phyloP scores from a whole-genome alignment of 257 asterid species.

The Ballota nigra region DNA sequence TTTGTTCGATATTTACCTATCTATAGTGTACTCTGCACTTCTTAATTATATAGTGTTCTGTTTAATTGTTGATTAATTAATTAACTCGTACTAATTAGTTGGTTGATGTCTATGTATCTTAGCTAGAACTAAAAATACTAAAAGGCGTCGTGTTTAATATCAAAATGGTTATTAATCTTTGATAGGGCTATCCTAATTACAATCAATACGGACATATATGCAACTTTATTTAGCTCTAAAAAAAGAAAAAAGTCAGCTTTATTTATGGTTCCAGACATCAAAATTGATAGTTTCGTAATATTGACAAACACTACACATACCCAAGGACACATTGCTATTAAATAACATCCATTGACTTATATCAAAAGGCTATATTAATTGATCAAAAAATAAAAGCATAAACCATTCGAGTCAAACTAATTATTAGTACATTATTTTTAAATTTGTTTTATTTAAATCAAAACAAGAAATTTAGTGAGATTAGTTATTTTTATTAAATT shows the following conservation, averaged over 20 bases:
- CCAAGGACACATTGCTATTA: background rate
- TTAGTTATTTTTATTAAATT: background rate
- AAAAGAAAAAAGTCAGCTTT: background rate
- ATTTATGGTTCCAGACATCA: background rate
- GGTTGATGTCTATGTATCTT: slow-evolving; percentile 5
- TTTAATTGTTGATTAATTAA: background rate
- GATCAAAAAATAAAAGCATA: background rate
- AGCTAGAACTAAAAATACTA: slow-evolving; percentile 12
- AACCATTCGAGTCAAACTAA: background rate
- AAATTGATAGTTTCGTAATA: no score
- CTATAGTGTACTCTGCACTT: background rate
- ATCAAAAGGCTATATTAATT: background rate
- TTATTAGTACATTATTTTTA: background rate
- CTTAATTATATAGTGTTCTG: background rate
- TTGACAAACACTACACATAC: slow-evolving; percentile 15
- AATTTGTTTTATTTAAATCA: background rate
- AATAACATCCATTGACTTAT: background rate
- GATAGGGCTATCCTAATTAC: background rate
- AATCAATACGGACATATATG: background rate
- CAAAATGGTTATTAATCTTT: background rate
- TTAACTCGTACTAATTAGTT: background rate
- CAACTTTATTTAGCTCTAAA: background rate
- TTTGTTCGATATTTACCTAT: background rate
- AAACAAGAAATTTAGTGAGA: background rate
- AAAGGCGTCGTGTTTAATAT: background rate